Evolutionary conservation across 2,329 filamentous ascomycete species (phyloP).

Genomic region (Alternaria ventricosa): DNA sequence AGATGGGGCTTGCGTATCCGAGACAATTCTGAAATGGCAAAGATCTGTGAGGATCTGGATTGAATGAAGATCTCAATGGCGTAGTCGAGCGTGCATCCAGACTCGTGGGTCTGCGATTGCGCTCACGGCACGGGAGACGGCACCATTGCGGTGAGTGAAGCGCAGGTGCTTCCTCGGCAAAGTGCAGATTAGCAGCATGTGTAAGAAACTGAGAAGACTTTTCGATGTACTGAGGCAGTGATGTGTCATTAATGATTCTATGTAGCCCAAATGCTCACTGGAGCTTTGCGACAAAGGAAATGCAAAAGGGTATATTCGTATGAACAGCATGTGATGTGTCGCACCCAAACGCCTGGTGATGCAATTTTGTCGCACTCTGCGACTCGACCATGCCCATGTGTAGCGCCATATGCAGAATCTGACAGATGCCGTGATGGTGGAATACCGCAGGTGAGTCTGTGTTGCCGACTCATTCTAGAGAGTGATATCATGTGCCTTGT

Average conservation of each 20-base stretch:
- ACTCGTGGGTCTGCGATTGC: neutral
- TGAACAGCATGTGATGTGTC: neutral
- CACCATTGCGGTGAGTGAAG: neutral
- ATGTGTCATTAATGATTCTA: constrained; percentile 8
- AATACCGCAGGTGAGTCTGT: constrained; percentile 8
- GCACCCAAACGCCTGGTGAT: constrained; percentile 5
- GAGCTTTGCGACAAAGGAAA: constrained; percentile 5
- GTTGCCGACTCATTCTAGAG: constrained; percentile 3
- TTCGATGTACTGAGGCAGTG: neutral
- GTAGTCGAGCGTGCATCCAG: neutral
- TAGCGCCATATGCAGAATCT: constrained; percentile 12
- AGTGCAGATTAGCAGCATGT: neutral
- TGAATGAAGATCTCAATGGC: neutral
- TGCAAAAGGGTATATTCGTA: constrained; percentile 15
- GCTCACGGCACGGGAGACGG: neutral
- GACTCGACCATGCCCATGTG: constrained; percentile 6
- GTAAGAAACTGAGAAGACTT: neutral
- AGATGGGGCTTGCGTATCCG: neutral
- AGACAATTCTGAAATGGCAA: neutral
- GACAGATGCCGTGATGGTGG: constrained; percentile 3
- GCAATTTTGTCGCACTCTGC: constrained; percentile 5
- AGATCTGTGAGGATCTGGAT: neutral
- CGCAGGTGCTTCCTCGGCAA: neutral
- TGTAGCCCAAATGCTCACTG: neutral
- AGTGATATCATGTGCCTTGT: neutral